phyloP scores from a whole-genome alignment of 2,329 filamentous ascomycete species.

The Cladophialophora yegresii region DNA sequence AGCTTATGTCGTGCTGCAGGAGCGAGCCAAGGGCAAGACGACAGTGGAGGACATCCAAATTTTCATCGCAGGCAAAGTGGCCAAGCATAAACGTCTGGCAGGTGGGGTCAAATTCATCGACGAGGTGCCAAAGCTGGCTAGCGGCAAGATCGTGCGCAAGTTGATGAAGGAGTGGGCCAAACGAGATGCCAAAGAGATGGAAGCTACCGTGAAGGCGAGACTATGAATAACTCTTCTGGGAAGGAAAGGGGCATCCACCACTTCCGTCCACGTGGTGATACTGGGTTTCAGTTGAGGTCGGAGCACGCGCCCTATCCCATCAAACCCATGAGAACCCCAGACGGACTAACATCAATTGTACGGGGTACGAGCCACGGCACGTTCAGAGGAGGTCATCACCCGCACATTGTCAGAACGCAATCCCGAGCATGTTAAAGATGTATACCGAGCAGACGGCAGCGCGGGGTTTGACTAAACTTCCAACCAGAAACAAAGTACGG shows the following conservation, averaged over 20 bases:
- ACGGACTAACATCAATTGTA: too few relatives aligned
- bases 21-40: conserved; percentile 49
- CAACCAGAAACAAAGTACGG: too few relatives aligned
- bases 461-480: too few relatives aligned
- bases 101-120: conserved; percentile 59
- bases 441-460: too few relatives aligned
- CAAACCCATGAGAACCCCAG: too few relatives aligned
- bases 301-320: too few relatives aligned
- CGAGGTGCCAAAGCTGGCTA: conserved; percentile 59
- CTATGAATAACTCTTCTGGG: conserved; percentile 26
- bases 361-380: too few relatives aligned
- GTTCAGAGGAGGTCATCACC: too few relatives aligned
- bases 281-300: too few relatives aligned
- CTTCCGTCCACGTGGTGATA: not conserved
- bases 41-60: conserved; percentile 46
- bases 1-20: conserved; percentile 55
- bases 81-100: conserved; percentile 56
- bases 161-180: conserved; percentile 60
- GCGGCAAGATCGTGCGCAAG: conserved; percentile 62
- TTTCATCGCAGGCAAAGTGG: conserved; percentile 51
- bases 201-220: conserved; percentile 66
- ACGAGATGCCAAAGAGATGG: conserved; percentile 55
- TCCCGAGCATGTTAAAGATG: too few relatives aligned
- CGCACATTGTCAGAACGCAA: too few relatives aligned
- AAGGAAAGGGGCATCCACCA: not conserved